These are phyloP conservation scores for Wickerhamomyces ciferrii DNA, from an alignment of 805 yeast genomes.

Conservation along the genomic window DNA sequence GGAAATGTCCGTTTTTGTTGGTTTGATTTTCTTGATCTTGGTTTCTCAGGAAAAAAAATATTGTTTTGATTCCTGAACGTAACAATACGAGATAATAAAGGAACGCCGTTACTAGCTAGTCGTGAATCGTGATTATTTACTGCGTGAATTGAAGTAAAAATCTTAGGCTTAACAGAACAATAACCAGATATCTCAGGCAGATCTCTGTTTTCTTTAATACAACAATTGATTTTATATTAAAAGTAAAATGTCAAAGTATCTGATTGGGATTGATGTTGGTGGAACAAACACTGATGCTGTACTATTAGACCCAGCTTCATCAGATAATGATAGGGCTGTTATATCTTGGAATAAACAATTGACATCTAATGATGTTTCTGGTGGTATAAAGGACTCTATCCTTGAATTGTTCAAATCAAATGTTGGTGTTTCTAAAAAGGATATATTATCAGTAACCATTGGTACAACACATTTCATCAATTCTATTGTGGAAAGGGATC, in stretches of 20 bases:
- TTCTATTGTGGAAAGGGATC: constrained; percentile 42
- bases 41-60: neutral
- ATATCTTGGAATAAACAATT: constrained; percentile 36
- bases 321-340: constrained; percentile 26
- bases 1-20: neutral
- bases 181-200: no score
- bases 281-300: constrained; percentile 49
- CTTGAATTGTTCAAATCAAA: constrained; percentile 24
- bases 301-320: constrained; percentile 30
- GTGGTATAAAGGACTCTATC: constrained; percentile 35
- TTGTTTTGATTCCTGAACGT: neutral
- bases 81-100: neutral
- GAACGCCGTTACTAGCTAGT: neutral
- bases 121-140: no score
- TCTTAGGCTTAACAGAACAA: no score
- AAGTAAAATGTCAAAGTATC: constrained; percentile 8
- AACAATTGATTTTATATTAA: neutral
- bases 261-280: constrained; percentile 47
- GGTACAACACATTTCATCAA: constrained; percentile 50
- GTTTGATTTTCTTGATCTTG: neutral
- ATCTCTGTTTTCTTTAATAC: neutral
- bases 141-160: no score
- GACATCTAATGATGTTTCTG: constrained; percentile 39
- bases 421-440: constrained; percentile 17
- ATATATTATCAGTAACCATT: constrained; percentile 38